Evolutionary conservation across 257 asterid species (phyloP).

Genomic region (Solanum tarapatanum): DNA sequence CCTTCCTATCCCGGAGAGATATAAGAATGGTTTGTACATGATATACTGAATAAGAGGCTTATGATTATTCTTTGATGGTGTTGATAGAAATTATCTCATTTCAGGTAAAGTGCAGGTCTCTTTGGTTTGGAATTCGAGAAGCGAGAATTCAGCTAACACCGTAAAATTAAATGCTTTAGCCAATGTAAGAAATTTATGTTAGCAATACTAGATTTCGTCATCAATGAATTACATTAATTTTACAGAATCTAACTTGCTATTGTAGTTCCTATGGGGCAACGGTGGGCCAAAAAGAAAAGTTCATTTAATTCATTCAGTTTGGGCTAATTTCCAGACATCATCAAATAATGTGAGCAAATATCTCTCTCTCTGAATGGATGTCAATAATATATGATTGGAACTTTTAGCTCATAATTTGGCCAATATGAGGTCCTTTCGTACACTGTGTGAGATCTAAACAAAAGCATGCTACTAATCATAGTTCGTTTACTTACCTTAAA

Average conservation of each 20-base stretch:
- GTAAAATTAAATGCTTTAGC: conserved; percentile 62
- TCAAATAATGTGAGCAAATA: conserved; percentile 49
- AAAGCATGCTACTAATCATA: background rate
- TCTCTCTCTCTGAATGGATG: background rate
- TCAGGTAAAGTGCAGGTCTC: conserved; percentile 91
- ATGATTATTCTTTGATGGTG: background rate
- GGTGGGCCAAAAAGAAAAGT: conserved; percentile 59
- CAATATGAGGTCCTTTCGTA: background rate
- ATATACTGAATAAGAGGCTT: background rate
- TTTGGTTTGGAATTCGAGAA: conserved; percentile 88
- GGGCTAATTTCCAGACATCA: conserved; percentile 94
- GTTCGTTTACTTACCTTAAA: background rate
- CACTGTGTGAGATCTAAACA: background rate
- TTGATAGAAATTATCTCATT: conserved; percentile 5
- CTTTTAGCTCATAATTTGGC: background rate
- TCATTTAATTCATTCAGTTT: conserved; percentile 77
- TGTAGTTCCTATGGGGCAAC: conserved; percentile 64
- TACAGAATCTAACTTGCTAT: conserved; percentile 7
- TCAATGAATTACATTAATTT: background rate
- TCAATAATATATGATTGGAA: background rate
- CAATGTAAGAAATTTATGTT: conserved; percentile 37
- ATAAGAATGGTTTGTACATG: conserved; percentile 54
- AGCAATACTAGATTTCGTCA: background rate
- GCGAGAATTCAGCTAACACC: conserved; percentile 55
- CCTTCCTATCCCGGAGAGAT: conserved; percentile 71